Evolutionary conservation across 306 rosid genomes (phyloP).

Genomic region (Ormosia semicastrata): DNA sequence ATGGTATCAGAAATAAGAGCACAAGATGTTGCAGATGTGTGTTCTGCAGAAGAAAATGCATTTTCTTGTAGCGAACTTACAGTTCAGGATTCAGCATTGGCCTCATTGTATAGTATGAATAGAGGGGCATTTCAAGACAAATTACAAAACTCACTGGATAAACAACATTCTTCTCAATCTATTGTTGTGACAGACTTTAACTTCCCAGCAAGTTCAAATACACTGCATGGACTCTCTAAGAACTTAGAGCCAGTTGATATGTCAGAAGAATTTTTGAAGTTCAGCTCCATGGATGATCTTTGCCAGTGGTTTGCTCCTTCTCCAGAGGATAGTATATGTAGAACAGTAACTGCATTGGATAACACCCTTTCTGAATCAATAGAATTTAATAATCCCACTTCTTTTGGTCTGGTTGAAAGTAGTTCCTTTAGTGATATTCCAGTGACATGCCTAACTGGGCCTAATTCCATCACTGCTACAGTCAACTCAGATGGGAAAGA

Average conservation of each 20-base stretch:
- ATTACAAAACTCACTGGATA: conserved; percentile 27
- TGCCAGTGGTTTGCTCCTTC: conserved; percentile 60
- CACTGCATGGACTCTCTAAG: conserved; percentile 33
- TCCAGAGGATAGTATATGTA: conserved; percentile 36
- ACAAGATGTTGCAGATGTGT: conserved; percentile 34
- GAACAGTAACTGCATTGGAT: conserved; percentile 33
- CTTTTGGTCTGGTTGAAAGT: conserved; percentile 40
- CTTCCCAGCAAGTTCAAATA: conserved; percentile 17
- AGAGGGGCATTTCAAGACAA: conserved; percentile 32
- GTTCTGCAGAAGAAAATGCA: conserved; percentile 20
- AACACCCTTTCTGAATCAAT: conserved; percentile 39
- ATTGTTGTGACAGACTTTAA: conserved; percentile 18
- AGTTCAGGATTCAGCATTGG: conserved; percentile 27
- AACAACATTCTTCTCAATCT: conserved; percentile 30
- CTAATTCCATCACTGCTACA: conserved; percentile 29
- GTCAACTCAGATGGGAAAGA: conserved; percentile 33
- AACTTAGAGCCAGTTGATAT: conserved; percentile 39
- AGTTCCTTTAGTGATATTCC: conserved; percentile 19
- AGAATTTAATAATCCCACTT: conserved; percentile 38
- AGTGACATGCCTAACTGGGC: conserved; percentile 20
- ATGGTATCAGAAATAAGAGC: conserved; percentile 29
- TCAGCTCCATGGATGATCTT: conserved; percentile 55
- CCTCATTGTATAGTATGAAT: conserved; percentile 19
- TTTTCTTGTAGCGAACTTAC: conserved; percentile 25
- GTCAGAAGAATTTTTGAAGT: conserved; percentile 39